Evolutionary conservation across 2,329 filamentous ascomycete species (phyloP).

Genomic region (Lasiodiplodia sp.): DNA sequence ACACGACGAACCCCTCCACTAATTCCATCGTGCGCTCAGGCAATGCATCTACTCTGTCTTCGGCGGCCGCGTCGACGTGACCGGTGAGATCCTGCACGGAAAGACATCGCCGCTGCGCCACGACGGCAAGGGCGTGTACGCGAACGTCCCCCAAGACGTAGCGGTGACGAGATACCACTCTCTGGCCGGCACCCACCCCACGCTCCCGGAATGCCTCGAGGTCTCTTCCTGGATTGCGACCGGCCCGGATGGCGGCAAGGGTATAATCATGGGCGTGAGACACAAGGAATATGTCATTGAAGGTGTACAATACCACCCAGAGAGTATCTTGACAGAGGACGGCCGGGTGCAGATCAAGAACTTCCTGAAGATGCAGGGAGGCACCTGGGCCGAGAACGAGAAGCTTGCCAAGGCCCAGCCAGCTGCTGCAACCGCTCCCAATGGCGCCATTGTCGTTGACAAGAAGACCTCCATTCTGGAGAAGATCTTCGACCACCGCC

Average conservation of each 20-base stretch:
- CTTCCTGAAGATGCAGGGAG: conserved; percentile 85
- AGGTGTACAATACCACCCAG: conserved; percentile 96
- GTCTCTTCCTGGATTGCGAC: conserved; percentile 88
- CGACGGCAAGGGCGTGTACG: conserved; percentile 91
- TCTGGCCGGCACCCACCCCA: conserved; percentile 87
- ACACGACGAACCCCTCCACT: conserved; percentile 20
- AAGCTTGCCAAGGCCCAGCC: conserved; percentile 52
- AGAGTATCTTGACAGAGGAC: conserved; percentile 92
- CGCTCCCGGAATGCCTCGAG: conserved; percentile 84
- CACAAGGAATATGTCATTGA: conserved; percentile 93
- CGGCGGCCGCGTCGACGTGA: conserved; percentile 88
- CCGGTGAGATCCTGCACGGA: conserved; percentile 94
- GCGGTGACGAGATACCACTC: conserved; percentile 97
- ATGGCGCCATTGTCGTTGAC: conserved; percentile 42
- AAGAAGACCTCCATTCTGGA: conserved; percentile 89
- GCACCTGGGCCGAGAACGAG: conserved; percentile 88
- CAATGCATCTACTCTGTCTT: conserved; percentile 97
- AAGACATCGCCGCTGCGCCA: conserved; percentile 93
- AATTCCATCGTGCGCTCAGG: conserved; percentile 49
- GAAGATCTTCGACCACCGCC: conserved; percentile 85
- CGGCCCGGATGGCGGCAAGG: conserved; percentile 76
- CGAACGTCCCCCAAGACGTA: conserved; percentile 77
- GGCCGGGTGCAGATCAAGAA: conserved; percentile 91
- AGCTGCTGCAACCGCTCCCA: conserved; percentile 39
- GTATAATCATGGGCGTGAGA: conserved; percentile 94